phyloP scores from a whole-genome alignment of 1,284 basidiomycete genomes.

The Takashimella koratensis region DNA sequence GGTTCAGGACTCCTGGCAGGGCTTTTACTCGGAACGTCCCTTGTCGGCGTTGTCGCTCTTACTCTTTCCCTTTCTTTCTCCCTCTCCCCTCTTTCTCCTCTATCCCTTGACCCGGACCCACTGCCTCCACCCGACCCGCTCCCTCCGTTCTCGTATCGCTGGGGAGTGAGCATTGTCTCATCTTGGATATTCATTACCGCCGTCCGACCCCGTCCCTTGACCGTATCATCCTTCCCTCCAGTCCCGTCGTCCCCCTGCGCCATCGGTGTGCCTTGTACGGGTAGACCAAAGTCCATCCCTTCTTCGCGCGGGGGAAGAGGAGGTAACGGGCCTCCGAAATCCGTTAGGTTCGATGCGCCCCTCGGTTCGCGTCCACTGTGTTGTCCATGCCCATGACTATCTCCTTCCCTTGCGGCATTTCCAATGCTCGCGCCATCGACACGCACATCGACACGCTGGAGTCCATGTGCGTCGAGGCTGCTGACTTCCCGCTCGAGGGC shows the following conservation, averaged over 20 bases:
- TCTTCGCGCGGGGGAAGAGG: conserved; percentile 20
- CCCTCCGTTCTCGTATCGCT: conserved; percentile 3
- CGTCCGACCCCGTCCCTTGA: conserved; percentile 16
- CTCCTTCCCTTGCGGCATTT: too few species aligned
- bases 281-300: conserved; percentile 22
- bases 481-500: conserved; percentile 12
- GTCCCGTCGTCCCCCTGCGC: conserved; percentile 1
- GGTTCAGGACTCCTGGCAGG: conserved; percentile 36
- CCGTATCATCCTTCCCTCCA: conserved; percentile 17
- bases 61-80: background rate
- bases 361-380: background rate
- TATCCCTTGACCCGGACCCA: background rate
- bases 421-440: background rate
- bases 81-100: conserved; percentile 7
- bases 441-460: background rate
- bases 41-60: background rate
- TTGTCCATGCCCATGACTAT: too few species aligned
- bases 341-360: background rate
- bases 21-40: conserved; percentile 4
- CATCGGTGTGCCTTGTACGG: background rate
- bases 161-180: conserved; percentile 11
- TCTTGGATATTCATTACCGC: background rate
- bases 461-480: background rate
- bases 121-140: too few species aligned
- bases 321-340: background rate